Evolutionary conservation across 2,329 filamentous ascomycete genomes (phyloP).

Genomic region (Pseudogymnoascus sp.): DNA sequence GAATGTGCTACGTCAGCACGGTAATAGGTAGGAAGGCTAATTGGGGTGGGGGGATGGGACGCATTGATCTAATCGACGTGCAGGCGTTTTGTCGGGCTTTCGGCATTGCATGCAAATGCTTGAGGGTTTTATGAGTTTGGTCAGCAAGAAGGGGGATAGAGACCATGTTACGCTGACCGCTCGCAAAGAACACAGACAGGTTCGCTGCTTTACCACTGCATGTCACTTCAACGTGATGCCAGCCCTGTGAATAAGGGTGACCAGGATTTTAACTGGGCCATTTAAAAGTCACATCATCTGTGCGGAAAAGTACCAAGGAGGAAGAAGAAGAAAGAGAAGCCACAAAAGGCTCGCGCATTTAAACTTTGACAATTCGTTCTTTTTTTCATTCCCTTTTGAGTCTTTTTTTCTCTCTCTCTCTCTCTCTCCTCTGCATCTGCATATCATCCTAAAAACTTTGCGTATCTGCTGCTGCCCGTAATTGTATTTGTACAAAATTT

Average conservation of each 20-base stretch:
- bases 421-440: too few relatives aligned
- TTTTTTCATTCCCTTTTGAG: background rate
- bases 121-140: background rate
- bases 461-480: conserved; percentile 1
- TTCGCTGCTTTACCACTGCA: conserved; percentile 6
- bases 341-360: background rate
- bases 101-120: conserved; percentile 8
- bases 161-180: background rate
- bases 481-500: conserved; percentile 6
- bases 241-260: background rate
- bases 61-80: conserved; percentile 7
- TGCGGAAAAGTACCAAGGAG: background rate
- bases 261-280: background rate
- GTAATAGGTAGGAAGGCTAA: conserved; percentile 5
- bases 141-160: background rate
- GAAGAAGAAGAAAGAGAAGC: background rate
- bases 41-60: background rate
- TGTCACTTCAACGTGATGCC: conserved; percentile 9
- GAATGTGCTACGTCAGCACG: conserved; percentile 3
- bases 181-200: conserved; percentile 8
- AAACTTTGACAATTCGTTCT: conserved; percentile 1
- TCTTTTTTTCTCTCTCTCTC: background rate
- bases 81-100: conserved; percentile 6
- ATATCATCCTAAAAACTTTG: background rate
- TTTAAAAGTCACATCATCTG: conserved; percentile 4